Evolutionary conservation across 1,284 basidiomycete species (phyloP).

Genomic region (Apiotrichum domesticum): DNA sequence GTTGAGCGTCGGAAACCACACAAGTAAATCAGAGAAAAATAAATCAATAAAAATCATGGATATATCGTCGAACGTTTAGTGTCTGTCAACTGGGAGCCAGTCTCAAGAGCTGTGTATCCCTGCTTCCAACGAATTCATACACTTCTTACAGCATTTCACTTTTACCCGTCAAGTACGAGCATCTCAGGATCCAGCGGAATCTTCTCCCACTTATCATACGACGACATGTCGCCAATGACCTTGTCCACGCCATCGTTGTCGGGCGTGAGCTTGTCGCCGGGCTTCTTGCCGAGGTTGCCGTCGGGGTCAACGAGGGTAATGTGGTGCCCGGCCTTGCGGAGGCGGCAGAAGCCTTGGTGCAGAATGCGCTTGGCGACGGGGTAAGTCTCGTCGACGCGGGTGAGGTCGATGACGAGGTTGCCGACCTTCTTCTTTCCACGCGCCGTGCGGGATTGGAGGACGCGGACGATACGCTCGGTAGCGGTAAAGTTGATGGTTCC

Average conservation of each 20-base stretch:
- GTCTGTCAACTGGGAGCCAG: no score
- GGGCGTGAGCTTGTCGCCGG: not conserved
- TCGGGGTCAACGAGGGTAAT: not conserved
- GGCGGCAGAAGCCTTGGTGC: not conserved
- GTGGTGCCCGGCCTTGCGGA: not conserved
- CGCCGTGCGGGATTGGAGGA: not conserved
- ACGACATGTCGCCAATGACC: not conserved
- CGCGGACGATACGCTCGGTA: not conserved
- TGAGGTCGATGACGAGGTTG: conserved; percentile 1
- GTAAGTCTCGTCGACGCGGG: conserved; percentile 3
- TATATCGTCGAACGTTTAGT: no score
- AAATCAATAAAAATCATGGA: no score
- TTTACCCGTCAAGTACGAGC: not conserved
- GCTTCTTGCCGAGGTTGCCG: not conserved
- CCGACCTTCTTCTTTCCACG: not conserved
- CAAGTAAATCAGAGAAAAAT: no score
- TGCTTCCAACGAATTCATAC: no score
- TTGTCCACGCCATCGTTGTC: not conserved
- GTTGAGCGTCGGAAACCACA: no score
- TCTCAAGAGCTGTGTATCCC: no score
- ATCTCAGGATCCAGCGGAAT: not conserved
- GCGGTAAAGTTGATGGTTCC: not conserved
- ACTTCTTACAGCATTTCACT: no score
- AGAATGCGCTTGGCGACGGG: not conserved
- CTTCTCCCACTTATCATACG: not conserved